Conservation (phyloP, 306 rosid genomes). For the Gastrolobium bilobum region DNA sequence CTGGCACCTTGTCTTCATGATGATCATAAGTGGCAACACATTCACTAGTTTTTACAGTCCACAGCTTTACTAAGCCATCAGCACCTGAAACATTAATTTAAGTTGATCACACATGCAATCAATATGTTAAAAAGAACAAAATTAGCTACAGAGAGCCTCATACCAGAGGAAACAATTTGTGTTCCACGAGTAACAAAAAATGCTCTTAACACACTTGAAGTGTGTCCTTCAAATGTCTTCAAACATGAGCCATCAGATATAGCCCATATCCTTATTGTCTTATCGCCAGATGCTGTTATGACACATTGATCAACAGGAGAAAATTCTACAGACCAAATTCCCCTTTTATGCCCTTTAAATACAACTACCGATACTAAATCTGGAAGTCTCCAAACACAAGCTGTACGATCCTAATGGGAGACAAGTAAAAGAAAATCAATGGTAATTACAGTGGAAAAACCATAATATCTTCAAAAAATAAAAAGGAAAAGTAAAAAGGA, state of each 20-base stretch:
- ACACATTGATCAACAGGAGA: constrained; percentile 98
- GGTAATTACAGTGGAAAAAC: constrained; percentile 13
- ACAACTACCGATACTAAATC: constrained; percentile 78
- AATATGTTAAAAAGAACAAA: constrained; percentile 36
- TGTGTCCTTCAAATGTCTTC: constrained; percentile 95
- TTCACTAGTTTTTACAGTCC: constrained; percentile 89
- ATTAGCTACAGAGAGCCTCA: constrained; percentile 39
- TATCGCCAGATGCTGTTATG: constrained; percentile 94
- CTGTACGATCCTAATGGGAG: constrained; percentile 84
- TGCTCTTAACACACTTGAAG: constrained; percentile 88
- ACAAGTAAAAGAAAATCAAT: constrained; percentile 28
- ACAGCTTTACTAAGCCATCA: constrained; percentile 89
- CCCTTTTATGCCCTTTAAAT: constrained; percentile 94
- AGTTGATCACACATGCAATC: constrained; percentile 40
- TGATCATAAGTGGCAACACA: constrained; percentile 88
- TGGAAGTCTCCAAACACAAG: constrained; percentile 96
- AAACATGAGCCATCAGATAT: constrained; percentile 94
- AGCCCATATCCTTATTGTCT: constrained; percentile 93
- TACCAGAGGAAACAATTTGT: constrained; percentile 90
- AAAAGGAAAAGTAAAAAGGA: constrained; percentile 8
- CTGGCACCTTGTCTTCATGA: constrained; percentile 89
- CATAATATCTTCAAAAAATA: background rate
- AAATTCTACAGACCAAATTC: constrained; percentile 96
- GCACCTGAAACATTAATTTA: constrained; percentile 74
- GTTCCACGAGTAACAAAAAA: constrained; percentile 94